Evolutionary conservation across 2,329 filamentous ascomycete genomes (phyloP).

Genomic region (Pezicula radicicola): DNA sequence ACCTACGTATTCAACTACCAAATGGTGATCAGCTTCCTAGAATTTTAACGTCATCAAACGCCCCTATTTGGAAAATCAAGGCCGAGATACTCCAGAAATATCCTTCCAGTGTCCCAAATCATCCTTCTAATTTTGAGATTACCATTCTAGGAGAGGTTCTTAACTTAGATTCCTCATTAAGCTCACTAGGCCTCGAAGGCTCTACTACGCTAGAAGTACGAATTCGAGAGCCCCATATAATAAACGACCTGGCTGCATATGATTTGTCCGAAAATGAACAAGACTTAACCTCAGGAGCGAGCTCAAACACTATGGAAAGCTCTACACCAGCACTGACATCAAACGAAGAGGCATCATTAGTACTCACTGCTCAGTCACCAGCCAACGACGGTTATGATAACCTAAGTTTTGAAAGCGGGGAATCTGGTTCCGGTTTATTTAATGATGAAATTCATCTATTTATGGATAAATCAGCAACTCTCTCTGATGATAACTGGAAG

Average conservation of each 20-base stretch:
- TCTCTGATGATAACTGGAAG: neutral
- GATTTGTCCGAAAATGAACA: neutral
- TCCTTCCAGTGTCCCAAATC: neutral
- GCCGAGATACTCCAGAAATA: neutral
- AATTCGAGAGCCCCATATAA: neutral
- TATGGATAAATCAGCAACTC: neutral
- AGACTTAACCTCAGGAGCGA: neutral
- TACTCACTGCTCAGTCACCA: neutral
- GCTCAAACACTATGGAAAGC: neutral
- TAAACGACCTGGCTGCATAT: neutral
- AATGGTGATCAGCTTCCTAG: neutral
- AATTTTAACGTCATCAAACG: neutral
- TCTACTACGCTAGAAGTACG: neutral
- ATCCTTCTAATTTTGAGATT: neutral
- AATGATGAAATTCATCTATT: neutral
- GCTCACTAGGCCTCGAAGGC: neutral
- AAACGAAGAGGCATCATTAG: neutral
- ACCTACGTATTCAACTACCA: neutral
- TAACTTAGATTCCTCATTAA: neutral
- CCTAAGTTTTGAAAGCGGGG: neutral
- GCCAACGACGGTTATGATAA: neutral
- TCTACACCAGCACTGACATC: neutral
- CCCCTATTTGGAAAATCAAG: neutral
- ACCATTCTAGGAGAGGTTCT: neutral
- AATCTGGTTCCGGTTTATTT: neutral